These are phyloP conservation scores for Fraxinus dipetala DNA, from an alignment of 305 asterid genomes.

Conservation along the genomic window DNA sequence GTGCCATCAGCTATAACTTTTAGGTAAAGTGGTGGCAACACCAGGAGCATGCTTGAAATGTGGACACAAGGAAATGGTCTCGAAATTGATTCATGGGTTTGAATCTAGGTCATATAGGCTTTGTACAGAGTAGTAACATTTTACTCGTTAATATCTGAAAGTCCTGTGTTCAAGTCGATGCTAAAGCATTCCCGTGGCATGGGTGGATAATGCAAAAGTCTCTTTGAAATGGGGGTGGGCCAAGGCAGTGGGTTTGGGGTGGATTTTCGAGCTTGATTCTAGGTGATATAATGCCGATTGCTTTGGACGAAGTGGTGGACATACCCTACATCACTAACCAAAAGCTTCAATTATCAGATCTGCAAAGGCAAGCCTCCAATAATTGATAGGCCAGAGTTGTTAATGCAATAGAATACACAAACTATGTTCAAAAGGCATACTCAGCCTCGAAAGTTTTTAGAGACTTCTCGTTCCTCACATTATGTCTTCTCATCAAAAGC, in stretches of 20 bases:
- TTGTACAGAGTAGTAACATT: not conserved
- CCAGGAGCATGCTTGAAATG: not conserved
- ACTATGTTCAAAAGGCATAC: not conserved
- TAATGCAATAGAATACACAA: not conserved
- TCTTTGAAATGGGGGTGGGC: too few species aligned
- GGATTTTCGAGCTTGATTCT: too few species aligned
- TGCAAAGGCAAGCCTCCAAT: not conserved
- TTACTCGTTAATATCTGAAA: not conserved
- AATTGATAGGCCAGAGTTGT: not conserved
- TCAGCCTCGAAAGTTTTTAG: not conserved
- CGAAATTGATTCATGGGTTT: not conserved
- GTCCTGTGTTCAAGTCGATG: not conserved
- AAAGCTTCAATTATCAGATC: not conserved
- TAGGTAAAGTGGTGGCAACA: not conserved
- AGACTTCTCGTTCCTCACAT: not conserved
- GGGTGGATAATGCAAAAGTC: not conserved
- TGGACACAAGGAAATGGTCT: not conserved
- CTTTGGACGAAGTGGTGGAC: too few species aligned
- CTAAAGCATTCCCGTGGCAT: not conserved
- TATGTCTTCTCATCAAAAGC: not conserved
- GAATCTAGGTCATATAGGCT: not conserved
- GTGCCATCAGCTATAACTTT: not conserved
- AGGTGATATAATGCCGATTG: too few species aligned
- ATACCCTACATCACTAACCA: not conserved
- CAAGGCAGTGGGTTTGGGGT: too few species aligned